Base-by-base conservation (phyloP, 2,329 filamentous ascomycete species). In the Colletotrichum siamense region DNA sequence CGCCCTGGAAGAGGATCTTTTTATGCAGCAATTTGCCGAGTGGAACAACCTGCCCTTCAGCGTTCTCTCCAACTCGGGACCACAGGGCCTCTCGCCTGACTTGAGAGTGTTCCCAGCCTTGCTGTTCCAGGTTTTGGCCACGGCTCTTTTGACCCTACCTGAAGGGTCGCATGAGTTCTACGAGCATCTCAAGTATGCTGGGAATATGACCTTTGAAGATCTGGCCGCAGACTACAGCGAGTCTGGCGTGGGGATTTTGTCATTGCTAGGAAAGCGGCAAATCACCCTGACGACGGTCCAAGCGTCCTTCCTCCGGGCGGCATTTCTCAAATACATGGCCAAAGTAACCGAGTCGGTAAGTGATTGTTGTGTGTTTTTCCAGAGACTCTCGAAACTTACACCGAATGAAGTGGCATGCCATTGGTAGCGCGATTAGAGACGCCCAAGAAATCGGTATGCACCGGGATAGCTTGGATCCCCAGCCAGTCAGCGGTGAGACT, bases 381-480 rank as follows among this genome's bases (percentile, higher is more conserved):
- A 30, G 26, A 32, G 44, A 26, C 36, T 8, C 15, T 32, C 57
- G n/a, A 63, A 55, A 57, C 34, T 68, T 28, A 76, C 49, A 26
- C 5, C 30, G 34, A 44, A 22, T 28, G 28, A 67, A 90, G 88
- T 91, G 89, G 89, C 90, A 92, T 79, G 86, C 87, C 2, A 85
- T 93, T 34, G 89, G 90, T 1, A 86, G 87, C 26, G 88, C 90
- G 1, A 92, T 93, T 71, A 86, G 90, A 55, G 91, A 93, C 80
- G 92, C 91, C 0, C 91, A 93, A 80, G 91, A 93, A 78, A 88
- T 93, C 55, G 92, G 91, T 15, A 84, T 93, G 79, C 89, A 93
- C 78, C 86, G 88, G 15, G 88, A 91, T 77, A 86, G 84, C 44
- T 82, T 88, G 32, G 90, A 92, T 77, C 89, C 89, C 0, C 87